phyloP scores from a whole-genome alignment of 2,329 filamentous ascomycete genomes.

The Coniochaeta prunicola region DNA sequence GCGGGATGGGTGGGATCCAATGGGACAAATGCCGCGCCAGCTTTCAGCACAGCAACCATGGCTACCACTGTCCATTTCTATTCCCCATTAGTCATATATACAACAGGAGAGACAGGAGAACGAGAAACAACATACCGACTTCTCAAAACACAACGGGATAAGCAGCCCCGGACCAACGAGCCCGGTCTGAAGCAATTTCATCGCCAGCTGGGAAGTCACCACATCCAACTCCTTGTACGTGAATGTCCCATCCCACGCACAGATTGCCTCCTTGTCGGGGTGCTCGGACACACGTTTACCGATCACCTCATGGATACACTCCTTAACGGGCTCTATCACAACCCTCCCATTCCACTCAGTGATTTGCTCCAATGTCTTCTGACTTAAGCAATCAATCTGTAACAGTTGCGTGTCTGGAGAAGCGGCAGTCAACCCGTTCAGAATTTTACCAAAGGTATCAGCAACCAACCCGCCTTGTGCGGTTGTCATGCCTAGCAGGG shows the following conservation, averaged over 20 bases:
- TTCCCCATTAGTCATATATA: too few species aligned
- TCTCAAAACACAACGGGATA: constrained; percentile 4
- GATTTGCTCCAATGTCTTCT: constrained; percentile 6
- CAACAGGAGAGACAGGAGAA: too few species aligned
- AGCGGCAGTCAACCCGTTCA: constrained; percentile 8
- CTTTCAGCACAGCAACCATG: too few species aligned
- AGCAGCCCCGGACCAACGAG: constrained; percentile 9
- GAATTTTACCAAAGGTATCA: constrained; percentile 11
- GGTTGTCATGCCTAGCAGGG: constrained; percentile 8
- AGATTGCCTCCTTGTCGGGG: constrained; percentile 3
- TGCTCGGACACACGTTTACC: background rate
- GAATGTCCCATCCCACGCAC: constrained; percentile 3
- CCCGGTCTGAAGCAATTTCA: constrained; percentile 5
- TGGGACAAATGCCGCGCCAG: too few species aligned
- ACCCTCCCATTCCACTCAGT: background rate
- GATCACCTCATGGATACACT: constrained; percentile 2
- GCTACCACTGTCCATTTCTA: too few species aligned
- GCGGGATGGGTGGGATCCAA: too few species aligned
- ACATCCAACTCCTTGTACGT: constrained; percentile 1
- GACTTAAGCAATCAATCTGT: constrained; percentile 9
- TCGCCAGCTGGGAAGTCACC: background rate
- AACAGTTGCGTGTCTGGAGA: constrained; percentile 4
- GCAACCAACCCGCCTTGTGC: constrained; percentile 12
- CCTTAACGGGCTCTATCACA: background rate
- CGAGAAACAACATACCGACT: constrained; percentile 5